phyloP scores from a whole-genome alignment of 768 basidiomycete species.

The Zangia roseola region DNA sequence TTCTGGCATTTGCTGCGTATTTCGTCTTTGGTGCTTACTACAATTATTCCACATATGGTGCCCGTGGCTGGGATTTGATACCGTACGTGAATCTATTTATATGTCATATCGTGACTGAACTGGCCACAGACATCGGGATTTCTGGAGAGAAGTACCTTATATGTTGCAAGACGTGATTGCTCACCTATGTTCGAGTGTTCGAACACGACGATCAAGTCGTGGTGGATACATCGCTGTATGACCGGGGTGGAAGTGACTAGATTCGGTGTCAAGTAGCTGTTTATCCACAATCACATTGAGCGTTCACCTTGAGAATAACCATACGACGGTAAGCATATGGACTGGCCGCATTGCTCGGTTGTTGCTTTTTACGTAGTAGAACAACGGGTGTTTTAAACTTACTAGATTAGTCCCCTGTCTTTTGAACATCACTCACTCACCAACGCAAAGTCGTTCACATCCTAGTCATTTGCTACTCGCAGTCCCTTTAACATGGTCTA shows the following conservation, averaged over 20 bases:
- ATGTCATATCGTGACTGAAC: constrained; percentile 5
- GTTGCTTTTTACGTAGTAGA: constrained; percentile 14
- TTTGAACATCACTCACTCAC: neutral
- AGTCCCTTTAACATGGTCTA: constrained; percentile 8
- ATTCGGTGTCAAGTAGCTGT: constrained; percentile 3
- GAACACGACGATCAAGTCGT: constrained; percentile 62
- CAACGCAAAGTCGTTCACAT: constrained; percentile 1
- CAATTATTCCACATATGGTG: constrained; percentile 86
- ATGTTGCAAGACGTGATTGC: constrained; percentile 77
- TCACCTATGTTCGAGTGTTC: constrained; percentile 72
- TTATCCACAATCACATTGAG: constrained; percentile 6
- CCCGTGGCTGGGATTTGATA: constrained; percentile 77
- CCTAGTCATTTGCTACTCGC: neutral
- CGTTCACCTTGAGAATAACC: neutral
- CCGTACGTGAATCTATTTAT: constrained; percentile 56
- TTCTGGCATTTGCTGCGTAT: constrained; percentile 68
- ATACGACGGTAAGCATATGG: too few species aligned
- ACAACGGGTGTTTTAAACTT: too few species aligned
- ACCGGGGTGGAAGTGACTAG: constrained; percentile 13
- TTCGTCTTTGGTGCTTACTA: constrained; percentile 81
- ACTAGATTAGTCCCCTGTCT: constrained; percentile 25
- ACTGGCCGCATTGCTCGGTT: too few species aligned
- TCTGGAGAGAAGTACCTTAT: constrained; percentile 88
- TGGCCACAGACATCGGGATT: constrained; percentile 71
- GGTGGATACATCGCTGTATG: constrained; percentile 80